A percentile compares a stretch with the other conserved stretches of the same genome.
Conservation (phyloP, 2,329 filamentous ascomycete genomes). For the Paracoccidioides brasiliensis region DNA sequence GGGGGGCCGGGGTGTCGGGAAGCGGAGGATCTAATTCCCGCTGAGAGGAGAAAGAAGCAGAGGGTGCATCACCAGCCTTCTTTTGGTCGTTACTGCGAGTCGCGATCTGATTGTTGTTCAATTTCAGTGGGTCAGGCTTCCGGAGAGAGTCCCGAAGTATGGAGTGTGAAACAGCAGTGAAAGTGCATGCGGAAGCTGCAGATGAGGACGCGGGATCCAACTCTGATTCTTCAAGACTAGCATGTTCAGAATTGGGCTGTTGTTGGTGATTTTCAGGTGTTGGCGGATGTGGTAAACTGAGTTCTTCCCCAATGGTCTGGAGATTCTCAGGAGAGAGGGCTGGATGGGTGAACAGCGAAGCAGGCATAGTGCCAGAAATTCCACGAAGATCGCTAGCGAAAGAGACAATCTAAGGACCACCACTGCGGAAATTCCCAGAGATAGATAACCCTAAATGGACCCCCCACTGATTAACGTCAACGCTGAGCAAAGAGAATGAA, state of each 20-base stretch:
- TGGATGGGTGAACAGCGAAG: slow-evolving; percentile 8
- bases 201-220: slow-evolving; percentile 15
- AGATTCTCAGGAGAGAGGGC: slow-evolving; percentile 8
- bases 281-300: slow-evolving; percentile 5
- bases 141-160: slow-evolving; percentile 33
- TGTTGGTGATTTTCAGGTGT: background rate
- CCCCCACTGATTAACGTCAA: background rate
- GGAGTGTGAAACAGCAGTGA: slow-evolving; percentile 10
- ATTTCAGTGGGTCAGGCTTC: slow-evolving; percentile 31
- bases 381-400: background rate
- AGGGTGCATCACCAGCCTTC: slow-evolving; percentile 12
- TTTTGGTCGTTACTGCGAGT: slow-evolving; percentile 12
- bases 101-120: slow-evolving; percentile 23
- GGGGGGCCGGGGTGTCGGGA: slow-evolving; percentile 12
- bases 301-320: slow-evolving; percentile 8
- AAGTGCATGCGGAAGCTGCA: slow-evolving; percentile 14
- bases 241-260: slow-evolving; percentile 9
- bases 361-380: slow-evolving; percentile 3
- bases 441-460: too few species aligned
- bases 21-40: background rate
- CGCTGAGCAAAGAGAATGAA: background rate
- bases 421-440: background rate
- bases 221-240: slow-evolving; percentile 8
- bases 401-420: background rate
- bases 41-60: slow-evolving; percentile 13